Conservation (phyloP, 1,284 basidiomycete genomes). For the Xanthoconium separans region DNA sequence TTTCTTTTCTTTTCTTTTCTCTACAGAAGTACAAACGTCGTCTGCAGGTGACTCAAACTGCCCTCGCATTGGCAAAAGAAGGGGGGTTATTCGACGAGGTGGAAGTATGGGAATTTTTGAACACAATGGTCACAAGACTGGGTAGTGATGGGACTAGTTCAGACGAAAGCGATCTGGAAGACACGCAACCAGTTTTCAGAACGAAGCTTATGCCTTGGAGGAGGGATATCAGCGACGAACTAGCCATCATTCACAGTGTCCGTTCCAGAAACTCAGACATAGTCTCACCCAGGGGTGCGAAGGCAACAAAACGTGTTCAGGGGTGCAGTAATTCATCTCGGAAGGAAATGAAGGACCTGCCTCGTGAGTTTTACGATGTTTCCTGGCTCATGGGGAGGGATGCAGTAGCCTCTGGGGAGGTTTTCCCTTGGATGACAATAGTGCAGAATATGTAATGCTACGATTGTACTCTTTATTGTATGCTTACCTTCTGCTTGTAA, state of each 20-base stretch:
- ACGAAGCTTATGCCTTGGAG: not conserved
- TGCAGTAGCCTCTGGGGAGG: not conserved
- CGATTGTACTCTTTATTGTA: too few species aligned
- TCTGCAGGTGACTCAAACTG: not conserved
- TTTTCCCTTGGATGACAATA: not conserved
- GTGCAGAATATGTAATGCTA: too few species aligned
- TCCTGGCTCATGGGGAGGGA: not conserved
- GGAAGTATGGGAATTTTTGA: not conserved
- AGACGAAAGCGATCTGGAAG: constrained; percentile 2
- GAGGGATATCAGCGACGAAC: not conserved
- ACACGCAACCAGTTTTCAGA: not conserved
- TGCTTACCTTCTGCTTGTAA: too few species aligned
- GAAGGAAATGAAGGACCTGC: not conserved
- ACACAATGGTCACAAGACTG: not conserved
- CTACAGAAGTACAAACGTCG: not conserved
- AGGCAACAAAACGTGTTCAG: not conserved
- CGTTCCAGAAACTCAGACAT: not conserved
- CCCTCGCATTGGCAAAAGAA: not conserved
- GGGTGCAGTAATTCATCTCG: not conserved
- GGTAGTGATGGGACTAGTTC: constrained; percentile 1
- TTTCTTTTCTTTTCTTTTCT: too few species aligned
- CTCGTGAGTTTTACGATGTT: not conserved
- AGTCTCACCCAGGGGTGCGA: not conserved
- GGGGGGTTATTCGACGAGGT: not conserved
- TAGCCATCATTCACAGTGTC: not conserved